Evolutionary conservation across 2,329 filamentous ascomycete species (phyloP).

Genomic region (Trichoderma asperellum): DNA sequence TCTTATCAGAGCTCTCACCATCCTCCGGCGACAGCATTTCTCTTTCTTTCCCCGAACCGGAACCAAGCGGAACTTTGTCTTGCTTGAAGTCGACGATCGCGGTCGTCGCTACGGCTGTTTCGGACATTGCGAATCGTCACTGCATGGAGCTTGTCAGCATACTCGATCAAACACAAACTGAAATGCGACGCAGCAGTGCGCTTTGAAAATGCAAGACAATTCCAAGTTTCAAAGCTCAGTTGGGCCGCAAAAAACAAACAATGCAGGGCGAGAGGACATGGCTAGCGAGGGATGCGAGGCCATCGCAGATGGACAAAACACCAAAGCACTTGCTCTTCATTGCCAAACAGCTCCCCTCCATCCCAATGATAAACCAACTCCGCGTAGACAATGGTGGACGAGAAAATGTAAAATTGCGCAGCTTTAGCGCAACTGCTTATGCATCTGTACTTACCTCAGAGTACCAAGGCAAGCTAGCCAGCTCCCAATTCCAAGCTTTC

Average conservation of each 20-base stretch:
- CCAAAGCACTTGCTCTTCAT: background rate
- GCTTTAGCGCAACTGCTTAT: conserved; percentile 20
- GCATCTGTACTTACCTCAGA: conserved; percentile 26
- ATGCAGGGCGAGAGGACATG: background rate
- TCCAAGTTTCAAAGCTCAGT: background rate
- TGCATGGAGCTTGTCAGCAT: conserved; percentile 14
- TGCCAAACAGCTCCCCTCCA: background rate
- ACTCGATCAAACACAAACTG: background rate
- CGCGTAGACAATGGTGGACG: background rate
- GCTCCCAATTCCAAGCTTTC: conserved; percentile 22
- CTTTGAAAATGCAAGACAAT: background rate
- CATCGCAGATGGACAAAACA: background rate
- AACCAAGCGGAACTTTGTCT: conserved; percentile 41
- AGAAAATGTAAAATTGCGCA: conserved; percentile 26
- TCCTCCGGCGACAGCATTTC: conserved; percentile 49
- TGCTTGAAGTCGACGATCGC: conserved; percentile 40
- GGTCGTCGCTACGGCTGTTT: conserved; percentile 37
- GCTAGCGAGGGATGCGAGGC: background rate
- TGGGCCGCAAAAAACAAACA: background rate
- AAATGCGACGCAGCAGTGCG: background rate
- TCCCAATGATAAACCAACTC: background rate
- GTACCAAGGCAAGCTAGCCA: conserved; percentile 13
- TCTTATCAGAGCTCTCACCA: conserved; percentile 51
- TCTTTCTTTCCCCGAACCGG: conserved; percentile 51
- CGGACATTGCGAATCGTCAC: conserved; percentile 39